Evolutionary conservation across 2,329 filamentous ascomycete genomes (phyloP), one percentile per base, ranked within the genome.

Genomic region (Teratosphaeria viscida): DNA sequence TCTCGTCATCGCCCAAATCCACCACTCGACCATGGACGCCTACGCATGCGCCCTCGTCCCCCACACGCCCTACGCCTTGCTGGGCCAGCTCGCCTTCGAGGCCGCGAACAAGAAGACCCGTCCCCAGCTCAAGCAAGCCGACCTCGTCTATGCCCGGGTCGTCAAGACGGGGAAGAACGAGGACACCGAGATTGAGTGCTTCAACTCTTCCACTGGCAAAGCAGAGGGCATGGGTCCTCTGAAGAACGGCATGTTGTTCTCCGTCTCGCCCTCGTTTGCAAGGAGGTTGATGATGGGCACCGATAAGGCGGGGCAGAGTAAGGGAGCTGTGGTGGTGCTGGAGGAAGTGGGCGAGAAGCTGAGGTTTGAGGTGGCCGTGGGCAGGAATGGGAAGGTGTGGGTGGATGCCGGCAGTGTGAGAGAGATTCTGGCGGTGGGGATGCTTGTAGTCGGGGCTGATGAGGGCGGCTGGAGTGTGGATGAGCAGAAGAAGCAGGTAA

Each of bases 81-180:
- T 97, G 0, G 90, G 89, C 0, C 89, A 95, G 65, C 81, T 97
- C 23, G 85, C 91, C n/a, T 99, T 99, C 73, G 92, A 97, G 75
- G 85, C 86, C 63, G 94, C 91, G 19, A 90, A 88, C 53, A 94
- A 92, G 74, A 97, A 97, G 77, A 96, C 90, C 2, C 82, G 92
- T 1, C 94, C 94, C 0, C 81, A 89, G 64, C 82, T 97, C 52
- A 78, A 81, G 32, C 70, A 84, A 14, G 90, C 90, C 43, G 85
- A 90, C 57, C 77, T 96, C 32, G 90, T 97, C 39, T 97, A 97
- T 76, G 92, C 92, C 43, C 88, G 92, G 63, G 85, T 99, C 52
- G 79, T 83, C 32, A 83, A 87, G 49, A 87, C 89, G 19, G 87
- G 90, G 68, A 86, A 87, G 64, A 88, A 92, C 73, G 90, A 92